Conservation (phyloP, 345 rosid species). For the Stellera chamaejasme region DNA sequence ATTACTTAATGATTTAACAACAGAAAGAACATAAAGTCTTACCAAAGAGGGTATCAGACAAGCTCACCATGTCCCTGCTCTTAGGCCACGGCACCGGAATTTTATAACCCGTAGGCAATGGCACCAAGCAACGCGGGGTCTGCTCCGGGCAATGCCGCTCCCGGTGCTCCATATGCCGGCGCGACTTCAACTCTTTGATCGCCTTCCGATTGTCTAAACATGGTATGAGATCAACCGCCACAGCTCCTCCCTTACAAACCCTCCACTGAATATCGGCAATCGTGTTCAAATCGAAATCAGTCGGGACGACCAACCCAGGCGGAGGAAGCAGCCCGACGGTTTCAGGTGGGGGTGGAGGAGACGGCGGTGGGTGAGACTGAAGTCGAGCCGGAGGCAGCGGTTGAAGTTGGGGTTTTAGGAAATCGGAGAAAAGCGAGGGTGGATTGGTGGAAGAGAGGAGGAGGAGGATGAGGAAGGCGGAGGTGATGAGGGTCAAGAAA, state of each 20-base stretch:
- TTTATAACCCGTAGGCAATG: conserved; percentile 66
- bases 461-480: conserved; percentile 33
- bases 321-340: not conserved
- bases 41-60: conserved; percentile 28
- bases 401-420: conserved; percentile 10
- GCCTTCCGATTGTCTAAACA: conserved; percentile 71
- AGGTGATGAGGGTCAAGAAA: conserved; percentile 29
- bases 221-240: conserved; percentile 67
- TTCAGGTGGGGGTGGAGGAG: not conserved
- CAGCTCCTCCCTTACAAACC: conserved; percentile 34
- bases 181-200: conserved; percentile 49
- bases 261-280: conserved; percentile 34
- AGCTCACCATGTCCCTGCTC: conserved; percentile 98
- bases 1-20: not conserved
- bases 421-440: conserved; percentile 26
- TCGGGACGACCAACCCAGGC: not conserved
- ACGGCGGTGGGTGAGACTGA: conserved; percentile 9
- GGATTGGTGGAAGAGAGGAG: conserved; percentile 20
- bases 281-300: conserved; percentile 8
- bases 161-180: conserved; percentile 82
- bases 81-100: conserved; percentile 75
- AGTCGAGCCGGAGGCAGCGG: conserved; percentile 11
- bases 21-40: conserved; percentile 21
- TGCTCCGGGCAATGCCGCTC: conserved; percentile 86
- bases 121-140: conserved; percentile 54